Evolutionary conservation across 148 eudicot species (phyloP).

Genomic region (Fagopyrum esculentum): DNA sequence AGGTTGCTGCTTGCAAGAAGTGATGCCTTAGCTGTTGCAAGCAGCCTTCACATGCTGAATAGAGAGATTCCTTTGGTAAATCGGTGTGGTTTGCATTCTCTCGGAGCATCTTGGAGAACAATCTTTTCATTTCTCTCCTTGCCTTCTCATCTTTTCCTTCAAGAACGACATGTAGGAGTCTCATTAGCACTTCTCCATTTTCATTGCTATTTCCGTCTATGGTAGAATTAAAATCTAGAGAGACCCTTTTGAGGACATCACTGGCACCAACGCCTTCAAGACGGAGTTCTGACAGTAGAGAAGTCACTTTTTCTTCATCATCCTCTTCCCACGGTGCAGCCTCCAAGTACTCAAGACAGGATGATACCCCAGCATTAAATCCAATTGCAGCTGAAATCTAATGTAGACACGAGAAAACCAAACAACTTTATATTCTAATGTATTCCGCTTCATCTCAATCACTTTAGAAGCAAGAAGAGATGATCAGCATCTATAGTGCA

Average conservation of each 20-base stretch:
- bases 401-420: not conserved
- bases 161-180: slow-evolving; percentile 75
- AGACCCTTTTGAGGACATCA: slow-evolving; percentile 83
- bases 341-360: slow-evolving; percentile 93
- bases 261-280: slow-evolving; percentile 71
- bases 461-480: not conserved
- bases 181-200: slow-evolving; percentile 66
- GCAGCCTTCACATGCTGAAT: slow-evolving; percentile 72
- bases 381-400: slow-evolving; percentile 98
- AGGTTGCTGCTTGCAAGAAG: slow-evolving; percentile 49
- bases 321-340: slow-evolving; percentile 99
- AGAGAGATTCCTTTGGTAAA: slow-evolving; percentile 69
- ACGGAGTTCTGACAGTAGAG: slow-evolving; percentile 64
- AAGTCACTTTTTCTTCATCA: slow-evolving; percentile 87
- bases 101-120: slow-evolving; percentile 80
- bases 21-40: slow-evolving; percentile 45
- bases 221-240: slow-evolving; percentile 41
- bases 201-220: slow-evolving; percentile 25
- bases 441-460: not conserved
- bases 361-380: slow-evolving; percentile 88
- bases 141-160: slow-evolving; percentile 97
- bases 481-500: not conserved
- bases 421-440: not conserved
- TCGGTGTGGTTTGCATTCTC: slow-evolving; percentile 73
- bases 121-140: slow-evolving; percentile 80